Conservation (phyloP, 371 early-diverging fungal genomes). For the Actinomortierella ambigua region DNA sequence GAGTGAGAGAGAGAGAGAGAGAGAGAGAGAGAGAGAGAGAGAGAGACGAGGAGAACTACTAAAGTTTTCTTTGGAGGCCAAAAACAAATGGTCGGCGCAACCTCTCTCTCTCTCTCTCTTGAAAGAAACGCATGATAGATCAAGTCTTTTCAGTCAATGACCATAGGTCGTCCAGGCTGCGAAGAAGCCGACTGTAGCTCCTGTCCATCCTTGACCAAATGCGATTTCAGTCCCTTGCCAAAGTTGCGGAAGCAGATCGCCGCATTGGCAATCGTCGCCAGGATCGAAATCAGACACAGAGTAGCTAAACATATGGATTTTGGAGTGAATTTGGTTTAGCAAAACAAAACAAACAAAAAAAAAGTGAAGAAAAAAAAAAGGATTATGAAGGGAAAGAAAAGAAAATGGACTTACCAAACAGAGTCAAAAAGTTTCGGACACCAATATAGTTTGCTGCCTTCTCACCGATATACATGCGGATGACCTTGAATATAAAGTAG, state of each 20-base stretch:
- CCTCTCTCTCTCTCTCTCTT: too few relatives aligned
- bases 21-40: too few relatives aligned
- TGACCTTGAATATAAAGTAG: slow-evolving; percentile 88
- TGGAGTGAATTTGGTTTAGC: not conserved
- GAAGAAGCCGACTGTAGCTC: slow-evolving; percentile 7
- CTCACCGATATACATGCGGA: slow-evolving; percentile 73
- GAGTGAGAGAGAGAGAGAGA: too few relatives aligned
- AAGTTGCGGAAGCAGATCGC: slow-evolving; percentile 78
- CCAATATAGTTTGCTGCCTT: slow-evolving; percentile 64
- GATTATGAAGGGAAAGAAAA: not conserved
- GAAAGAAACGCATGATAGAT: too few relatives aligned
- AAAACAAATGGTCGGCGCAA: too few relatives aligned
- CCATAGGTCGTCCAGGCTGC: slow-evolving; percentile 15
- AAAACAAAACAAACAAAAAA: not conserved
- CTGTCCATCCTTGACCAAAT: slow-evolving; percentile 12
- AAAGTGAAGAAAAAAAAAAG: not conserved
- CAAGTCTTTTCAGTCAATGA: slow-evolving; percentile 31
- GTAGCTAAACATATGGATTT: slow-evolving; percentile 48
- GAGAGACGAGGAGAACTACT: too few relatives aligned
- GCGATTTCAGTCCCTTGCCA: slow-evolving; percentile 76
- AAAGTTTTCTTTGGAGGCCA: too few relatives aligned
- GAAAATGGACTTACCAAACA: slow-evolving; percentile 69
- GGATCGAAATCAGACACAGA: slow-evolving; percentile 68
- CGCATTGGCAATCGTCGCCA: slow-evolving; percentile 72
- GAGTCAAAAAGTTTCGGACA: slow-evolving; percentile 80